Percentiles rank a stretch among this genome's conserved stretches.
Evolutionary conservation across 2,329 filamentous ascomycete genomes (phyloP).

Genomic region (Scorias spongiosa): DNA sequence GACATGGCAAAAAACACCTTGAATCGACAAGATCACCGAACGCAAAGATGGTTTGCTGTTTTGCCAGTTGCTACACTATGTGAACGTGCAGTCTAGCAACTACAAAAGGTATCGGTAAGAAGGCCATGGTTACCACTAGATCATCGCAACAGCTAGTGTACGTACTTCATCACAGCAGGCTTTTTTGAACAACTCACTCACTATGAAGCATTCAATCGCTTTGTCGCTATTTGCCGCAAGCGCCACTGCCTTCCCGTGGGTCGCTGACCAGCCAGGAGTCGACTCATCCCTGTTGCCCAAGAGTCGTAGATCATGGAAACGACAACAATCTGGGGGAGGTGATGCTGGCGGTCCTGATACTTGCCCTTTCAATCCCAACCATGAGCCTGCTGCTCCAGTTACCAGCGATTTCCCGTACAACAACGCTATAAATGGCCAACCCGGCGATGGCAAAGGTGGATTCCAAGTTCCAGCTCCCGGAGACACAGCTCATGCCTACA

Average conservation of each 20-base stretch:
- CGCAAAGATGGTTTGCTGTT: too few relatives aligned
- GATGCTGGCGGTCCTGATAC: slow-evolving; percentile 14
- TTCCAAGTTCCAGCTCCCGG: slow-evolving; percentile 29
- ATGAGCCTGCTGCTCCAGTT: slow-evolving; percentile 22
- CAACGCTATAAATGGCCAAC: slow-evolving; percentile 26
- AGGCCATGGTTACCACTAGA: too few relatives aligned
- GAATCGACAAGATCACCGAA: too few relatives aligned
- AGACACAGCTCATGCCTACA: slow-evolving; percentile 24
- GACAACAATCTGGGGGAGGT: slow-evolving; percentile 19
- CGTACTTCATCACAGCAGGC: not conserved
- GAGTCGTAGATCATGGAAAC: slow-evolving; percentile 4
- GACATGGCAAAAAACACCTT: too few relatives aligned
- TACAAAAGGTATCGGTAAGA: too few relatives aligned
- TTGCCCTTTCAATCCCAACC: slow-evolving; percentile 26
- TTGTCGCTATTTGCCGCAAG: slow-evolving; percentile 12
- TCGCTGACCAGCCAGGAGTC: slow-evolving; percentile 22
- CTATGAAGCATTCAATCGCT: slow-evolving; percentile 14
- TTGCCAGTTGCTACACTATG: too few relatives aligned
- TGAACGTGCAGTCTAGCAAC: too few relatives aligned
- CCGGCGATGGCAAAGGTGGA: slow-evolving; percentile 28
- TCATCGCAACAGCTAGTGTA: too few relatives aligned
- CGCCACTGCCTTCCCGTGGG: slow-evolving; percentile 25
- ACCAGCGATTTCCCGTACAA: slow-evolving; percentile 27
- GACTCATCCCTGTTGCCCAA: slow-evolving; percentile 20
- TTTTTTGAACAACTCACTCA: not conserved